A percentile compares a stretch with the other conserved stretches of the same genome.
Evolutionary conservation across 257 asterid genomes (phyloP).

Genomic region (Jacaranda mimosifolia): DNA sequence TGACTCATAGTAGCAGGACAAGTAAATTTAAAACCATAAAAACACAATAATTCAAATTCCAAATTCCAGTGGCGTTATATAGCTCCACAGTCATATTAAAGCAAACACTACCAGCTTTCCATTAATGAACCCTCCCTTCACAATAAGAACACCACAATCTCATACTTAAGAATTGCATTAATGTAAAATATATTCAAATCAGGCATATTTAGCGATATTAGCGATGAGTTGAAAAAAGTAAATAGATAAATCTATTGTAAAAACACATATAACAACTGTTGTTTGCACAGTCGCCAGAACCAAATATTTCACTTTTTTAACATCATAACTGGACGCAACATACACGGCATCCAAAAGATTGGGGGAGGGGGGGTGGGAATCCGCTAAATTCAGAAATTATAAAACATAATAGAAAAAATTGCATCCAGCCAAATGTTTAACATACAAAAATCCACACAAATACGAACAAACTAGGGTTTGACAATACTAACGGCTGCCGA

Average conservation of each 20-base stretch:
- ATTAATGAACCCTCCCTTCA: not conserved
- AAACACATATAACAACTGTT: not conserved
- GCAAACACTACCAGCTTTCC: constrained; percentile 1
- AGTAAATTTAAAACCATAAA: not conserved
- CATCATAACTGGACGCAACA: not conserved
- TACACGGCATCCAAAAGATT: not conserved
- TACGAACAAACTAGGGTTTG: not conserved
- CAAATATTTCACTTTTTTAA: not conserved
- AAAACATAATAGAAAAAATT: no score
- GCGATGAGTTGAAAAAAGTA: not conserved
- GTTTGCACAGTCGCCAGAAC: not conserved
- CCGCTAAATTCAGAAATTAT: no score
- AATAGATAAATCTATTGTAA: not conserved
- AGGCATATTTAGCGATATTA: not conserved
- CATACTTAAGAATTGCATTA: not conserved
- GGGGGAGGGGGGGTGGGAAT: no score
- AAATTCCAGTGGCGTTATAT: not conserved
- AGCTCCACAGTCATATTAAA: not conserved
- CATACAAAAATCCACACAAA: not conserved
- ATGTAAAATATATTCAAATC: not conserved
- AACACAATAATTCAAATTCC: not conserved
- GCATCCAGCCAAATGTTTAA: not conserved
- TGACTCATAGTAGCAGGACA: no score
- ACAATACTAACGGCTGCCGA: not conserved
- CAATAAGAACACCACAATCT: constrained; percentile 5